Conservation (phyloP, 1,284 basidiomycete genomes). For the Neonothopanus nambi region DNA sequence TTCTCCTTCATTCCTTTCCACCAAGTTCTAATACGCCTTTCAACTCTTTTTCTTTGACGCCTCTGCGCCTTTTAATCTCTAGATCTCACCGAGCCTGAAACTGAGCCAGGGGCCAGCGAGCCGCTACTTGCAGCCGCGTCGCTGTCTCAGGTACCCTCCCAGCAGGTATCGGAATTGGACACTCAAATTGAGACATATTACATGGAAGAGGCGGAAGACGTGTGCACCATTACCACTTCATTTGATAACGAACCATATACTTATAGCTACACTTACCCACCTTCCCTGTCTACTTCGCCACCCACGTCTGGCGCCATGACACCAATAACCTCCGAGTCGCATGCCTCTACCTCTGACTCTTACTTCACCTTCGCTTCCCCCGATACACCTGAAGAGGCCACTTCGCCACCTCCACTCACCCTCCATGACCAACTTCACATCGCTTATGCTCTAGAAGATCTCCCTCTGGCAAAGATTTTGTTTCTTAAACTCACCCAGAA, state of each 20-base stretch:
- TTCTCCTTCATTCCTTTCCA: conserved; percentile 1
- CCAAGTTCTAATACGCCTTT: not conserved
- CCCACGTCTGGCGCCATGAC: conserved; percentile 24
- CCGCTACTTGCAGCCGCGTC: too few species aligned
- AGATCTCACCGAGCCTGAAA: conserved; percentile 7
- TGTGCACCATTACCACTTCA: not conserved
- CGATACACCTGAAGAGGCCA: conserved; percentile 31
- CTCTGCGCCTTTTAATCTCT: too few species aligned
- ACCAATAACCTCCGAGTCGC: conserved; percentile 18
- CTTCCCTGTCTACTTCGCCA: conserved; percentile 10
- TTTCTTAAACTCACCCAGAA: conserved; percentile 56
- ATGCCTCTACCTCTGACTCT: conserved; percentile 3
- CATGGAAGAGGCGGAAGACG: not conserved
- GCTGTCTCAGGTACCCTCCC: not conserved
- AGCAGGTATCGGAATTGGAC: not conserved
- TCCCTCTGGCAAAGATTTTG: conserved; percentile 63
- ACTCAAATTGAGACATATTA: not conserved
- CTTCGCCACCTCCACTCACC: conserved; percentile 47
- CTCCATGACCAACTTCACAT: conserved; percentile 64
- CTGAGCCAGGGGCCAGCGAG: too few species aligned
- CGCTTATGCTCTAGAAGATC: conserved; percentile 65
- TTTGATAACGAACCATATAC: not conserved
- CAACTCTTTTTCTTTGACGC: not conserved
- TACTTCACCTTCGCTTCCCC: conserved; percentile 25
- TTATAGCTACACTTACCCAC: conserved; percentile 7